Evolutionary conservation across 2,329 filamentous ascomycete species (phyloP).

Genomic region (Tolypocladium nubicola): DNA sequence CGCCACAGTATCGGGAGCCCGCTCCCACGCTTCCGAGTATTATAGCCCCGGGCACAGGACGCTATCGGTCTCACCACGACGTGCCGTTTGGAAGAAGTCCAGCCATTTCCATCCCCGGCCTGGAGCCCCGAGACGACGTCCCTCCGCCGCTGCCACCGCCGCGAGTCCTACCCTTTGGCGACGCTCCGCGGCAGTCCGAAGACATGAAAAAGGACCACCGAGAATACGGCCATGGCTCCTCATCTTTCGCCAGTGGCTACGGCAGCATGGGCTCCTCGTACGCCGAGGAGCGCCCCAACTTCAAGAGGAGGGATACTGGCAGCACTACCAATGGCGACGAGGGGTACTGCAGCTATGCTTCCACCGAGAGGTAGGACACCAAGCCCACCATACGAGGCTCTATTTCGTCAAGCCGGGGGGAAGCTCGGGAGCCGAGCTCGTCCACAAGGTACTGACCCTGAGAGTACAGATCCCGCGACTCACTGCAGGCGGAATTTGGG

Average conservation of each 20-base stretch:
- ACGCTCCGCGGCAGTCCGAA: slow-evolving; percentile 17
- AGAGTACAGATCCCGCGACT: slow-evolving; percentile 28
- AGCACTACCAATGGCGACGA: slow-evolving; percentile 25
- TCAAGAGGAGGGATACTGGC: slow-evolving; percentile 19
- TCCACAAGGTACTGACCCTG: slow-evolving; percentile 1
- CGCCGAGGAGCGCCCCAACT: slow-evolving; percentile 21
- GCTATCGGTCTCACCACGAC: slow-evolving; percentile 20
- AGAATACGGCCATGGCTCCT: slow-evolving; percentile 15
- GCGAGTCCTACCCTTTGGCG: slow-evolving; percentile 22
- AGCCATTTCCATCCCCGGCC: slow-evolving; percentile 33
- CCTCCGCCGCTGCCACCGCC: slow-evolving; percentile 39
- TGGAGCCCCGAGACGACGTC: slow-evolving; percentile 18
- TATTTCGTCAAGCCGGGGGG: not conserved
- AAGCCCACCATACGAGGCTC: not conserved
- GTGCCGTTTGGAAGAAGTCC: slow-evolving; percentile 20
- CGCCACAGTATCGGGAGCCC: slow-evolving; percentile 24
- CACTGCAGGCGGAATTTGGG: slow-evolving; percentile 30
- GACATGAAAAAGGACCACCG: slow-evolving; percentile 19
- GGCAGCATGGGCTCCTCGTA: slow-evolving; percentile 27
- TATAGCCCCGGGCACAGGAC: slow-evolving; percentile 18
- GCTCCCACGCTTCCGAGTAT: slow-evolving; percentile 25
- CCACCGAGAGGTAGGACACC: slow-evolving; percentile 22
- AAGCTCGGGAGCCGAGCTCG: not conserved
- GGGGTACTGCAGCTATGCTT: slow-evolving; percentile 32
- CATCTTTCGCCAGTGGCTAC: slow-evolving; percentile 25